Evolutionary conservation across 306 rosid genomes (phyloP), one percentile per base, ranked within the genome.

Genomic region (Carpinus viminea): DNA sequence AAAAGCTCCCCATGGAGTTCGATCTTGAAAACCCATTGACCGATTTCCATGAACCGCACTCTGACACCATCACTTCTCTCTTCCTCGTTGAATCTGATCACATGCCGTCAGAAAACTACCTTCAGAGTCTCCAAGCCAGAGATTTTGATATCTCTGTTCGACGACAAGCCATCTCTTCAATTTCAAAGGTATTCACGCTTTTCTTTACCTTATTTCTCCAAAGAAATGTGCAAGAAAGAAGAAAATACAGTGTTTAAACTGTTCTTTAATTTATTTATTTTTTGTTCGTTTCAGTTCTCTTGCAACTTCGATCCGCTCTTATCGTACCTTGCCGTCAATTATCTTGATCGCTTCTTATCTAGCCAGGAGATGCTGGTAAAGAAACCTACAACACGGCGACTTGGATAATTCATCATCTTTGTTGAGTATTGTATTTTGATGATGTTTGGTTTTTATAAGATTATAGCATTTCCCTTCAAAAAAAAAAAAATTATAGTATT

Each of bases 11-110:
- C 74, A 95, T 95, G 98, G 98, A 94, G 80, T 89, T 89, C 87
- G 91, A 92, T 85, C 97, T 89, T 13, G 97, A 94, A 86, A 91
- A 92, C 92, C 98, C 98, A 74, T 81, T 91, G 2, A 85, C 86
- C 36, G 76, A 87, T 81, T 83, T 76, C 80, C 85, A 84, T 20
- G 79, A 80, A 54, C 84, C 76, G 55, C 87, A 79, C 73, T 85
- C 75, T 47, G 88, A 92, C 46, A 24, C 81, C 4, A 51, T 86
- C 76, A 65, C 91, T 72, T 91, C 92, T 34, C 92, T 90, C 71
- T 92, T 95, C 73, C 86, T 84, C 80, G 71, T 64, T 52, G 97
- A 95, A 77, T 86, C 97, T 69, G 97, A 95, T 79, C 97, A 92
- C 84, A 91, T 90, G 85, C 97, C 94, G 1, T 87, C 95, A 0